Evolutionary conservation across 352 stramenopile species (phyloP).

Genomic region (Globisporangium yorkense): DNA sequence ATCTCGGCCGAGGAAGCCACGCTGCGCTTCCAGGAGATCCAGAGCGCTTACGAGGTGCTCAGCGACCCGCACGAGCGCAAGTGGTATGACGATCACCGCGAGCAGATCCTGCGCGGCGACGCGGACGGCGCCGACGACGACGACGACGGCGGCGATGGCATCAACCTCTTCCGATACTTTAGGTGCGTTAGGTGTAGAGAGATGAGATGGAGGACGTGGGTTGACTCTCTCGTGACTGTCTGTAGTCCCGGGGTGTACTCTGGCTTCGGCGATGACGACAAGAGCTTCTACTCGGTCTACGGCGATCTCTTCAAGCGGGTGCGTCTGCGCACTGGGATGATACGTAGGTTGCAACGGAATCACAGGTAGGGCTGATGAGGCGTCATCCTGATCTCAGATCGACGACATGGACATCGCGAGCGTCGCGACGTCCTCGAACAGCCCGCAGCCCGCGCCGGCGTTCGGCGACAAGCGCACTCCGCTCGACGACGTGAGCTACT

Average conservation of each 20-base stretch:
- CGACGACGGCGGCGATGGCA: conserved; percentile 29
- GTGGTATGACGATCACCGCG: conserved; percentile 87
- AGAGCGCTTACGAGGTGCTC: conserved; percentile 84
- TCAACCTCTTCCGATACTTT: conserved; percentile 82
- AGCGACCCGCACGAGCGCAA: conserved; percentile 81
- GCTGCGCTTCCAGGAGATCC: conserved; percentile 78
- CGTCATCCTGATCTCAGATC: conserved; percentile 34
- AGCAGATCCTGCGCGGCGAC: conserved; percentile 78
- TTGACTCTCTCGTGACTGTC: background rate
- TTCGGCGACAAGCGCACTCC: conserved; percentile 37
- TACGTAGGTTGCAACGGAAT: background rate
- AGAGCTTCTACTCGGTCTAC: conserved; percentile 80
- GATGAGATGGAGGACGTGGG: background rate
- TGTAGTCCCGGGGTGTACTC: conserved; percentile 56
- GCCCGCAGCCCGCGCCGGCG: conserved; percentile 22
- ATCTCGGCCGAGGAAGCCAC: conserved; percentile 74
- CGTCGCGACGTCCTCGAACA: conserved; percentile 6
- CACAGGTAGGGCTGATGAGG: background rate
- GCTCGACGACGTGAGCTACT: conserved; percentile 52
- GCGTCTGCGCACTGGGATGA: background rate
- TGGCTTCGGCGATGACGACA: conserved; percentile 66
- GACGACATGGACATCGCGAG: conserved; percentile 52
- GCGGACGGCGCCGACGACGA: conserved; percentile 31
- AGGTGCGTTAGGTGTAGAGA: conserved; percentile 22
- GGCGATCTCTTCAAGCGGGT: conserved; percentile 63